Percentiles rank a stretch among this genome's conserved stretches.
These are phyloP conservation scores for Tetrapisispora arboricola DNA, from an alignment of 805 yeast genomes.

Conservation along the genomic window DNA sequence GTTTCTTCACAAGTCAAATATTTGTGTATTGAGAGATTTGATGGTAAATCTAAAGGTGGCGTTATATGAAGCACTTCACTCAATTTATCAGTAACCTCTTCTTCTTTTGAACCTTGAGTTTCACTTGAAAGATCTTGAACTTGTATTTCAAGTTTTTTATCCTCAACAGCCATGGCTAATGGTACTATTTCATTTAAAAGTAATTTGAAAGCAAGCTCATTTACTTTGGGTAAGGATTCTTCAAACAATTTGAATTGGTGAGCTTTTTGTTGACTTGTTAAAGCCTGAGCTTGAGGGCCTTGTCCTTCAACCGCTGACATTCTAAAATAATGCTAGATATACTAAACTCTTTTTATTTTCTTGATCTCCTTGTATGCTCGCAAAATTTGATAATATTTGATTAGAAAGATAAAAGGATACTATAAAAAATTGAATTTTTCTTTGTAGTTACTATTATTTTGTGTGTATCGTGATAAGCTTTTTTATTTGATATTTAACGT, in stretches of 20 bases:
- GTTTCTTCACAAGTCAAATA: conserved; percentile 23
- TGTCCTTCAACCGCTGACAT: not conserved
- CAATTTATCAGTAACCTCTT: conserved; percentile 14
- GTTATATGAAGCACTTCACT: conserved; percentile 11
- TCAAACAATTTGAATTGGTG: conserved; percentile 25
- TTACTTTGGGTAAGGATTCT: conserved; percentile 36
- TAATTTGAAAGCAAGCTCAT: conserved; percentile 45
- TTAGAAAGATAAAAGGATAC: too few species aligned
- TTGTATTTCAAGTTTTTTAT: conserved; percentile 26
- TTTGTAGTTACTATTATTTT: too few species aligned
- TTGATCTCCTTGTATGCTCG: too few species aligned
- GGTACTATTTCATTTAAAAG: conserved; percentile 74
- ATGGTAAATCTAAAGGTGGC: conserved; percentile 14
- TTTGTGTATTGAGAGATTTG: conserved; percentile 21
- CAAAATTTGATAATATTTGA: too few species aligned
- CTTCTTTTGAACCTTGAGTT: conserved; percentile 1
- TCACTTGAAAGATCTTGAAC: conserved; percentile 7
- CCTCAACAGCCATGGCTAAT: conserved; percentile 51
- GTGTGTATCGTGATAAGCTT: too few species aligned
- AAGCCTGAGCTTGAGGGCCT: not conserved
- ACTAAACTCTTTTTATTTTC: too few species aligned
- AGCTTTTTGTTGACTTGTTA: conserved; percentile 10
- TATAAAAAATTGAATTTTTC: too few species aligned
- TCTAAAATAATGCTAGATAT: too few species aligned
- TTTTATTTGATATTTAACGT: too few species aligned